Evolutionary conservation across 2,329 filamentous ascomycete genomes (phyloP), one percentile per base, ranked within the genome.

Genomic region (Chaetomiaceae sp.): DNA sequence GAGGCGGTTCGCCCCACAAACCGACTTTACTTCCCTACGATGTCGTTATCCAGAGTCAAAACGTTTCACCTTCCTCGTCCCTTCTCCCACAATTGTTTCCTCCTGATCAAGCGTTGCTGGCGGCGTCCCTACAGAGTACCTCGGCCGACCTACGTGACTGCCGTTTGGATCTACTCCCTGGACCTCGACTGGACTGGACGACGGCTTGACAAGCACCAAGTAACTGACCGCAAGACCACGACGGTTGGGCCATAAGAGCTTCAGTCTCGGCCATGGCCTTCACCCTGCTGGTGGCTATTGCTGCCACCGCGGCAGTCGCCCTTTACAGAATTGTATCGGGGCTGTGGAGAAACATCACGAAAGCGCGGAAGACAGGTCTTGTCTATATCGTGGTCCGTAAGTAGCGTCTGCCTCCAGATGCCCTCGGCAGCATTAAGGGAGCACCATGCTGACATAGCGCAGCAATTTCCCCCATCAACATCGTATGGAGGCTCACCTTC

Each of bases 401-500:
- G 78, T 77, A 20, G 7, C 20, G 11, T n/a, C 42, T 20, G n/a
- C 4, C 37, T 11, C n/a, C 15, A 8, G 43, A n/a, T 25, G n/a
- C 7, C 9, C 17, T 20, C 19, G 19, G 9, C 31, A 17, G 19
- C 9, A 15, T 39, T 2, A 39, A 20, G 9, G 14, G 12, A 5
- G 15, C 17, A n/a, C 17, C 7, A 14, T 17, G 29, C 57, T 64
- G 17, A 64, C 25, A 52, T 44, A 33, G 23, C 38, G 36, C 55
- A 82, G 79, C 79, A 14, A 65, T 72, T 38, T 72, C 70, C 19
- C 73, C 78, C 1, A 77, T 80, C 63, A 78, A 76, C 59, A 60
- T 73, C 15, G 62, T 75, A 20, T 87, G 83, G 79, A 73, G 84
- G 51, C 62, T 84, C 23, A 78, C 79, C 2, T 72, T 76, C 59